Evolutionary conservation across 495 filamentous ascomycete genomes (phyloP), one percentile per base, ranked within the genome.

Genomic region (Neurospora sp.): DNA sequence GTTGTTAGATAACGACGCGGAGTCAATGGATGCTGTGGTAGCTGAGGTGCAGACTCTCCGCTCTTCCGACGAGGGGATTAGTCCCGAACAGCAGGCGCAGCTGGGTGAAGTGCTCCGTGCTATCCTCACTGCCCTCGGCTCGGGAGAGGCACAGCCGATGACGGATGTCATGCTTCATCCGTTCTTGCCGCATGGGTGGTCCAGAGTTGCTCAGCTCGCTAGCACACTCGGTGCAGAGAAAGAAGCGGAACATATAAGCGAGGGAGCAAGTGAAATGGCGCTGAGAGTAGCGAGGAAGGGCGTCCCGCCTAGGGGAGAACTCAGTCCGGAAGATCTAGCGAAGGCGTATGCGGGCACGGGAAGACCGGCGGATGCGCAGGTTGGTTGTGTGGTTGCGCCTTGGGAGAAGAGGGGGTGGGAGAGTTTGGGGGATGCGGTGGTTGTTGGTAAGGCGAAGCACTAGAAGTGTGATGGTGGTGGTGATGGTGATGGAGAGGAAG

Each of bases 91-190:
- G 18, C 86, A 86, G 76, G 81, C 80, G 18, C 75, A 82, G 68
- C 77, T 87, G 38, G 82, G 83, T n/a, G 83, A 85, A 37, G 79
- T 86, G 35, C 74, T 87, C 37, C 78, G 81, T 9, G 82, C 82
- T 0, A 80, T 87, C 14, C 82, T 83, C 16, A 77, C 78, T 6
- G 72, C 86, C 11, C 76, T 78, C 3, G 78, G 78, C 1, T 74
- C 73, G 16, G 74, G 77, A 8, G 81, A 80, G 12, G 79, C 82
- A 11, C 88, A 93, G 80, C 87, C 90, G 10, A 87, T 90, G 69
- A 88, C 83, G 4, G 89, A 93, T 31, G 87, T 96, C 39, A 93
- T 97, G 88, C 82, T 95, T 39, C 84, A 90, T 61, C 95, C 95
- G 2, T 86, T 88, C 37, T 83, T 92, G 70, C 89, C 93, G 16